A percentile compares a stretch with the other conserved stretches of the same genome.
phyloP scores from a whole-genome alignment of 2,329 filamentous ascomycete species.

The Arthrobotrys sinensis region DNA sequence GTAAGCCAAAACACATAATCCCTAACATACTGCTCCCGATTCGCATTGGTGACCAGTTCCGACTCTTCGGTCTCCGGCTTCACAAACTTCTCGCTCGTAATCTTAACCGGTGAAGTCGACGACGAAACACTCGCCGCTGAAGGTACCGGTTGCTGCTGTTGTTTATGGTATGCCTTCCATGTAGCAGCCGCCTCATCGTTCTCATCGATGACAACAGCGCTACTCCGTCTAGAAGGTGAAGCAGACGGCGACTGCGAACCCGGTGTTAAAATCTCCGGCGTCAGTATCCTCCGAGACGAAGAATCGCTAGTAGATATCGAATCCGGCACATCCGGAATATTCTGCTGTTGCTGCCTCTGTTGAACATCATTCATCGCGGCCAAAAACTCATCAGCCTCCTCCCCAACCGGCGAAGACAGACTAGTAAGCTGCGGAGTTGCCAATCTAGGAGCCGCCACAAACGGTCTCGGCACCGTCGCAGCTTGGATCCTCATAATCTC shows the following conservation, averaged over 20 bases:
- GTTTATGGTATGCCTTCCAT: constrained; percentile 59
- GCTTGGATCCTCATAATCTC: background rate
- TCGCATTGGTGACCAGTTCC: constrained; percentile 81
- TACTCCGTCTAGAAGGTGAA: constrained; percentile 41
- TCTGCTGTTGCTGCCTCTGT: background rate
- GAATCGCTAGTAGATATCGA: constrained; percentile 54
- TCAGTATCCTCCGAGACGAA: constrained; percentile 50
- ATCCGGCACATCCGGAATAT: constrained; percentile 34
- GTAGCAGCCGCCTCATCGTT: constrained; percentile 54
- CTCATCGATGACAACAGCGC: constrained; percentile 47
- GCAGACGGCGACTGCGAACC: constrained; percentile 38
- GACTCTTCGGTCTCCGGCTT: constrained; percentile 45
- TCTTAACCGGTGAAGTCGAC: constrained; percentile 49
- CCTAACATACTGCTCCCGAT: constrained; percentile 82
- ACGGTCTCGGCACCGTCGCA: constrained; percentile 1
- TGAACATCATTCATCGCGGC: constrained; percentile 37
- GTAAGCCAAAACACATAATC: constrained; percentile 90
- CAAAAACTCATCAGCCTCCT: constrained; percentile 46
- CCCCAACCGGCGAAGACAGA: constrained; percentile 21
- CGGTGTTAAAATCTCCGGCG: constrained; percentile 37
- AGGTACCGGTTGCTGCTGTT: constrained; percentile 29
- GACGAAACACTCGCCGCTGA: constrained; percentile 42
- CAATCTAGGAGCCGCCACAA: background rate
- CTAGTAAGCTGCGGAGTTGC: constrained; percentile 21
- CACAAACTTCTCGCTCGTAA: constrained; percentile 51